Evolutionary conservation across 768 basidiomycete species (phyloP).

Genomic region (Glaciozyma martinii): DNA sequence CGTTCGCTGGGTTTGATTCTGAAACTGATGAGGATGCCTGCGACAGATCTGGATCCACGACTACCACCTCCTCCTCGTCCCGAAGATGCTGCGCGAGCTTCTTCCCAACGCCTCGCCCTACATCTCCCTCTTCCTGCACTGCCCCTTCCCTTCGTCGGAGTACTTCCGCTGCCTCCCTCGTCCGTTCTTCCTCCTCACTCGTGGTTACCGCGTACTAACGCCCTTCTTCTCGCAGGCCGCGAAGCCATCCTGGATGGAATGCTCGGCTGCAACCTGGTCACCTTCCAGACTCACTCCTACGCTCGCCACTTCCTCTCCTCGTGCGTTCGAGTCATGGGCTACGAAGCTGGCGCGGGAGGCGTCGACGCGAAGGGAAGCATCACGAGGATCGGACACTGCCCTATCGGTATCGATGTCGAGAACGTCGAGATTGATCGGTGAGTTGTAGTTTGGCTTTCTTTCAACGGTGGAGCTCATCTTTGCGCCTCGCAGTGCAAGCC

Average conservation of each 20-base stretch:
- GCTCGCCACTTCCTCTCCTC: conserved; percentile 88
- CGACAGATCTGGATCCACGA: conserved; percentile 52
- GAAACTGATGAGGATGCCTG: background rate
- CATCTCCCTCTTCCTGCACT: conserved; percentile 86
- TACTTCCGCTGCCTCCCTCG: conserved; percentile 89
- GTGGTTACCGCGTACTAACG: background rate
- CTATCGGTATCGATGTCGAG: conserved; percentile 90
- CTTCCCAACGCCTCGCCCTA: conserved; percentile 52
- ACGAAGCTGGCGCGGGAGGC: conserved; percentile 57
- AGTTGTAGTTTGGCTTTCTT: background rate
- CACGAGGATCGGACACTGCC: conserved; percentile 70
- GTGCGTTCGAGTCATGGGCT: conserved; percentile 91
- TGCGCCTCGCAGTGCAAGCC: background rate
- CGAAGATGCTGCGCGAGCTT: conserved; percentile 66
- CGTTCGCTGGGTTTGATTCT: conserved; percentile 1
- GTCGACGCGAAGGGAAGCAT: conserved; percentile 81
- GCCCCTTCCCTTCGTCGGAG: conserved; percentile 93
- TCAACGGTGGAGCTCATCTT: background rate
- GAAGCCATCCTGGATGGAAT: conserved; percentile 95
- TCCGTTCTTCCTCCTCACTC: conserved; percentile 42
- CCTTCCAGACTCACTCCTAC: conserved; percentile 97
- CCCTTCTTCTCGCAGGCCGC: conserved; percentile 47
- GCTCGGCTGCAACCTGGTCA: conserved; percentile 91
- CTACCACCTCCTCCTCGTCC: conserved; percentile 89
- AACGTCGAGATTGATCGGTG: conserved; percentile 67